Evolutionary conservation across 805 yeast species (phyloP), one percentile per base, ranked within the genome.

Genomic region (Monosporozyma aerobia): DNA sequence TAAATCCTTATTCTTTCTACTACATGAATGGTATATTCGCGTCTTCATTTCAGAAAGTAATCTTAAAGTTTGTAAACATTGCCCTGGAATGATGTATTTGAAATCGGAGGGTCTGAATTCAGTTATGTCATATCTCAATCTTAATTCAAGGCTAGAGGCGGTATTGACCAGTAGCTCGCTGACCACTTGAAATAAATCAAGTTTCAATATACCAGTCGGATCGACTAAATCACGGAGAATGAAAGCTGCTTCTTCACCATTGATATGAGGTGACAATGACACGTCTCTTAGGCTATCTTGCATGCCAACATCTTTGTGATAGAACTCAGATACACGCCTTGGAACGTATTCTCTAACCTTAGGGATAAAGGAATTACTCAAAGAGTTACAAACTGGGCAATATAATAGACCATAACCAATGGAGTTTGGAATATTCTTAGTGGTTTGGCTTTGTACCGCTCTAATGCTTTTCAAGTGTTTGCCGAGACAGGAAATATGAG

Each of bases 351-450:
- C 44, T 29, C 32, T 44, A 3, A 59, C 30, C 37, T 86, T 73
- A 0, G 98, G 99, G 44, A 92, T 70, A 63, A 92, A 89, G 54
- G 85, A 76, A 63, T 92, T 92, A 63, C 85, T 86, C 46, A 92
- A 73, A 0, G 95, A 85, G 55, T 89, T 89, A 72, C 99, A 92
- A 39, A 92, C 75, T 0, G 98, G 98, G 63, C 99, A 92, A 27
- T 87, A 70, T 58, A 87, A 85, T 61, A 90, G 95, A 7, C 81
- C 79, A 53, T 80, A 79, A 30, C 81, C 82, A 11, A 75, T 69
- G 56, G 86, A 81, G 57, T 85, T 95, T 0, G 96, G 95, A 5
- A 83, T 74, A 49, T 90, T 87, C 63, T 95, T 75, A 0, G 96
- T 87, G 35, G 90, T 80, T 62, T 89, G 95, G 16, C 77, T 80